Base-by-base conservation (phyloP, 805 yeast genomes). In the Lachancea thermotolerans region DNA sequence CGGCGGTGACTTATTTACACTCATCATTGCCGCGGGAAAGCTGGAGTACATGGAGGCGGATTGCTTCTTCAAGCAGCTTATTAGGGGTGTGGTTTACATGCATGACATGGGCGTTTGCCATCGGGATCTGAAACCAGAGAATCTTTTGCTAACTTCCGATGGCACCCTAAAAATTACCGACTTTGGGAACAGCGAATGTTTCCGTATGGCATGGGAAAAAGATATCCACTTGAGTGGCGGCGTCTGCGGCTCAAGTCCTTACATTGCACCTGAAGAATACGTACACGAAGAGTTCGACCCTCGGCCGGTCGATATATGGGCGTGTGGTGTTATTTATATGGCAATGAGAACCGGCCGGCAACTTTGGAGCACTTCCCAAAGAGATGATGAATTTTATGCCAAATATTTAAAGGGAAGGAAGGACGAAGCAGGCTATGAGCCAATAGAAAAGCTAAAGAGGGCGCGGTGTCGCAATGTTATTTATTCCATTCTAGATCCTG, bases 291-390 rank as follows among this genome's bases (percentile, higher is more conserved):
- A 78, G 56, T 88, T 85, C 64, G 96, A 88, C 65, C 85, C 95
- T 2, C 67, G 95, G 46, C 74, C 84, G 31, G 84, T 85, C 6
- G 96, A 88, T 66, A 79, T 87, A 32, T 88, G 96, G 96, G 81
- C 95, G 0, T 86, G 95, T 69, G 96, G 95, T 41, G 91, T 88
- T 10, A 87, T 88, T 31, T 88, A 85, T 60, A 82, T 88, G 87
- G 95, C 95, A 6, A 83, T 88, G 91, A 72, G 97, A 56, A 86
- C 96, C 0, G 99, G 98, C 3, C 72, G 96, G 43, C 96, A 91
- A 58, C 66, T 93, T 43, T 91, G 98, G 98, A 79, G 85, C 55
- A 68, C 80, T 47, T 96, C 98, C 2, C 77, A 78, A 47, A 74
- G 71, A 28, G 86, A 81, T 37, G 98, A 91, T 60, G 95, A 82